Evolutionary conservation across 106 monocot genomes (phyloP).

Genomic region (Platanthera zijinensis): DNA sequence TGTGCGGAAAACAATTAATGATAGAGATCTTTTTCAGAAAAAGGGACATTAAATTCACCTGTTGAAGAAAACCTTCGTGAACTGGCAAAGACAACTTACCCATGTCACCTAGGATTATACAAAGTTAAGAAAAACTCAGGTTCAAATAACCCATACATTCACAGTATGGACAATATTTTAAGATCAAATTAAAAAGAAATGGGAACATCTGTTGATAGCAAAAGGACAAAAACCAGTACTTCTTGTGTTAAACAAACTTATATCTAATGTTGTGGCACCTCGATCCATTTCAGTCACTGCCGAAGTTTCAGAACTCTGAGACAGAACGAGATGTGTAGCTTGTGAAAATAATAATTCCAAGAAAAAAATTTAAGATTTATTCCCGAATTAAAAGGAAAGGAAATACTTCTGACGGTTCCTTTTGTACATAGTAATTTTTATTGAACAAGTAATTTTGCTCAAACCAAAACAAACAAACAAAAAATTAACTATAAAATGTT

Average conservation of each 20-base stretch:
- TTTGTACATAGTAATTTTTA: not conserved
- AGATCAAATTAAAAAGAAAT: not conserved
- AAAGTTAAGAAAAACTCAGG: not conserved
- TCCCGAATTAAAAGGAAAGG: not conserved
- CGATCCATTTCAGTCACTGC: not conserved
- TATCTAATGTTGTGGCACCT: not conserved
- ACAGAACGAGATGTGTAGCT: not conserved
- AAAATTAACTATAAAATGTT: not conserved
- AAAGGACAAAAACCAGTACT: not conserved
- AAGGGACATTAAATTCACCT: not conserved
- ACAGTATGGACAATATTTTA: not conserved
- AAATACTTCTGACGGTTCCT: not conserved
- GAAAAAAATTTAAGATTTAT: not conserved
- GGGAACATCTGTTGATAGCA: not conserved
- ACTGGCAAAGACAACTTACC: not conserved
- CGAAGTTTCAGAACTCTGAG: conserved; percentile 2
- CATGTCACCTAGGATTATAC: not conserved
- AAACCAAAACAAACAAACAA: not conserved
- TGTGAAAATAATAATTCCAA: not conserved
- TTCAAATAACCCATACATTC: not conserved
- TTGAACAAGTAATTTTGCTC: not conserved
- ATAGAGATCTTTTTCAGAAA: not conserved
- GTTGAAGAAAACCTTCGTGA: not conserved
- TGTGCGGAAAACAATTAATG: not conserved
- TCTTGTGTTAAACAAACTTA: not conserved